Conservation (phyloP, 768 basidiomycete species). For the Grammothele lineata region DNA sequence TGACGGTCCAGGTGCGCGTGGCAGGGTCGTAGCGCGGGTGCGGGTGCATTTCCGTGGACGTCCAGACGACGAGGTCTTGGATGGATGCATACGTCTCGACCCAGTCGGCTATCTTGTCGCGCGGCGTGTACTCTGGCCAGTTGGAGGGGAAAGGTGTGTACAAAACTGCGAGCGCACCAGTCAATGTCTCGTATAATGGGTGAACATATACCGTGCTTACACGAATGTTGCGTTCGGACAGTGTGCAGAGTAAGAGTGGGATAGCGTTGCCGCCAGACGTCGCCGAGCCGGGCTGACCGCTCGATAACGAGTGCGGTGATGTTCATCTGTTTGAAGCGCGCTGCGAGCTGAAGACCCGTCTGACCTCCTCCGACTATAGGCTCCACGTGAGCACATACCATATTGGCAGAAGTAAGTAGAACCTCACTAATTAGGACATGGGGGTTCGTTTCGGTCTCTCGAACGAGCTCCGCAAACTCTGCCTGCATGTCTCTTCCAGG, state of each 20-base stretch:
- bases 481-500: constrained; percentile 30
- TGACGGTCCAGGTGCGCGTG: constrained; percentile 42
- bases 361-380: constrained; percentile 55
- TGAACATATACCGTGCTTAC: constrained; percentile 41
- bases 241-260: constrained; percentile 47
- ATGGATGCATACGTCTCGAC: constrained; percentile 58
- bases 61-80: constrained; percentile 64
- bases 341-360: constrained; percentile 60
- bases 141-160: constrained; percentile 10
- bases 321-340: constrained; percentile 51
- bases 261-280: constrained; percentile 59
- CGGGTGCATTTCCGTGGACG: constrained; percentile 37
- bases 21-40: constrained; percentile 34
- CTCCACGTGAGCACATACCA: neutral
- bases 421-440: constrained; percentile 34
- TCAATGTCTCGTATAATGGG: neutral
- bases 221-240: constrained; percentile 3
- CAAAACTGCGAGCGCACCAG: neutral
- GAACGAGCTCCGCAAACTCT: constrained; percentile 26
- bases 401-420: neutral
- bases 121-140: constrained; percentile 32
- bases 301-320: constrained; percentile 55
- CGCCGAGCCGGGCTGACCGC: constrained; percentile 46
- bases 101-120: constrained; percentile 61
- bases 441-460: constrained; percentile 34